Evolutionary conservation across 2,329 filamentous ascomycete genomes (phyloP).

Genomic region (Ascochyta pisi): DNA sequence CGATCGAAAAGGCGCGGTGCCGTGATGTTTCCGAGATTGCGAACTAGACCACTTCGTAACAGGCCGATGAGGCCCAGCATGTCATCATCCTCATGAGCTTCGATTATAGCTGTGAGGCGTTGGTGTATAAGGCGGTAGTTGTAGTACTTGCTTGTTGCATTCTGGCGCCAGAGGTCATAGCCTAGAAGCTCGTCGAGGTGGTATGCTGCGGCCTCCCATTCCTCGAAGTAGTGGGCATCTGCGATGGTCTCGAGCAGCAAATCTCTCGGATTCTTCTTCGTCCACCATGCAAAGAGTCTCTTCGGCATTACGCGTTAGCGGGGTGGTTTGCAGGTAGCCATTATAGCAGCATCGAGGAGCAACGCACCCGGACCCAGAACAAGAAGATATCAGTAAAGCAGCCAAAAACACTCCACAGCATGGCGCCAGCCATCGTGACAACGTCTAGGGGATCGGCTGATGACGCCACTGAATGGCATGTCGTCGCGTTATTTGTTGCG

Average conservation of each 20-base stretch:
- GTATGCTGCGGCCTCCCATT: conserved; percentile 86
- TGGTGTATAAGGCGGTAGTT: conserved; percentile 85
- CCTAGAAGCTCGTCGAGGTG: conserved; percentile 83
- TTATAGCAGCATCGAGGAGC: conserved; percentile 18
- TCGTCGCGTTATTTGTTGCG: conserved; percentile 37
- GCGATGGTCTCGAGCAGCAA: conserved; percentile 70
- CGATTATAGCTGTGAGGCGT: conserved; percentile 73
- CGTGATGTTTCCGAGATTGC: conserved; percentile 92
- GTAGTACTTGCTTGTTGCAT: conserved; percentile 80
- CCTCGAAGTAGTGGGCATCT: conserved; percentile 75
- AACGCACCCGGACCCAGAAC: conserved; percentile 51
- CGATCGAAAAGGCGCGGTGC: conserved; percentile 81
- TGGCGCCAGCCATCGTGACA: conserved; percentile 29
- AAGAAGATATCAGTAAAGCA: conserved; percentile 48
- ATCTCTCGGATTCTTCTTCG: conserved; percentile 67
- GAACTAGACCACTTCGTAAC: conserved; percentile 75
- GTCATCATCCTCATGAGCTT: conserved; percentile 73
- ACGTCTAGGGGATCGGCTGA: conserved; percentile 12
- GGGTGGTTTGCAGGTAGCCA: neutral
- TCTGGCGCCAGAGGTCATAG: conserved; percentile 84
- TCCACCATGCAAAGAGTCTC: conserved; percentile 74
- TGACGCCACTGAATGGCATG: conserved; percentile 24
- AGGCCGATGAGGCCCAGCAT: conserved; percentile 78
- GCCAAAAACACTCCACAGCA: conserved; percentile 39
- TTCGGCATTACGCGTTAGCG: conserved; percentile 49